Conservation (phyloP, 345 rosid genomes). For the Triadica sebifera region DNA sequence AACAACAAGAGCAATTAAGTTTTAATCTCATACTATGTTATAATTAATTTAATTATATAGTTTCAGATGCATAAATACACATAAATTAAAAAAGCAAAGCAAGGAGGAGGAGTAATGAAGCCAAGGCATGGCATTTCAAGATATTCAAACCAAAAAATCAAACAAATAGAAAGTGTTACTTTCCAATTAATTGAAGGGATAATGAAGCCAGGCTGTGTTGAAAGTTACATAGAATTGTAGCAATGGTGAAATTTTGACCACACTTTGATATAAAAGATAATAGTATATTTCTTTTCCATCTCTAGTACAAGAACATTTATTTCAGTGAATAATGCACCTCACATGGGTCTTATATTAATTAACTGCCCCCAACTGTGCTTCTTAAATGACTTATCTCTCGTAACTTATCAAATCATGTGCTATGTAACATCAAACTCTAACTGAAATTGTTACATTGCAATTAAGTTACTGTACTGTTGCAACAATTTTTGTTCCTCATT, state of each 20-base stretch:
- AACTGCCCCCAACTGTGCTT: conserved; percentile 21
- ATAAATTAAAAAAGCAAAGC: too few species aligned
- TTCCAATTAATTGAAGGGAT: conserved; percentile 29
- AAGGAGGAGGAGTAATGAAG: too few species aligned
- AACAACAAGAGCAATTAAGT: too few species aligned
- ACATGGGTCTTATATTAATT: conserved; percentile 34
- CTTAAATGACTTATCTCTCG: conserved; percentile 20
- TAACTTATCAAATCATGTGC: background rate
- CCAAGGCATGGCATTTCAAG: too few species aligned
- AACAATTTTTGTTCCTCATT: background rate
- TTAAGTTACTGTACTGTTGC: background rate
- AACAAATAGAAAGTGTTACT: background rate
- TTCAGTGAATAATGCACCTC: conserved; percentile 24
- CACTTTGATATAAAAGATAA: background rate
- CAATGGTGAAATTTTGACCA: conserved; percentile 21
- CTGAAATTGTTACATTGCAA: too few species aligned
- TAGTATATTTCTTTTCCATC: background rate
- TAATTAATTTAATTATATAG: too few species aligned
- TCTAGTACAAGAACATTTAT: conserved; percentile 25
- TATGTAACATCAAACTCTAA: background rate
- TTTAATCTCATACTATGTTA: too few species aligned
- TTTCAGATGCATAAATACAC: too few species aligned
- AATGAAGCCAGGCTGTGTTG: conserved; percentile 36
- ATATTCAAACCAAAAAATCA: too few species aligned
- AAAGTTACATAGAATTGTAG: conserved; percentile 2